Base-by-base conservation (phyloP, 1,139 yeast species). In the Magnusiomyces ingens region DNA sequence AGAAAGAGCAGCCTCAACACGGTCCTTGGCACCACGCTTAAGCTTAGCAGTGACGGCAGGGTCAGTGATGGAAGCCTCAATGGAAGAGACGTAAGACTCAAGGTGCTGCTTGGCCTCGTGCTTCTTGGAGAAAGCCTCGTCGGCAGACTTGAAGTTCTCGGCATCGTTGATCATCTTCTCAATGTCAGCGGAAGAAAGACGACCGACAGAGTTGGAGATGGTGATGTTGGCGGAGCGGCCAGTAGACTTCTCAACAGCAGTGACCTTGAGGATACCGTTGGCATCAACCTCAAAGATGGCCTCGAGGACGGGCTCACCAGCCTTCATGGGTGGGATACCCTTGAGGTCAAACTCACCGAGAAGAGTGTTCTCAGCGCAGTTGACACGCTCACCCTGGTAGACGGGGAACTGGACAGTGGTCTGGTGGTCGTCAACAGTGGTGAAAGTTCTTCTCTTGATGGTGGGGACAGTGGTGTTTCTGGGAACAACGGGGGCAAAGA, bases 351-450 rank as follows among this genome's bases (percentile, higher is more conserved):
- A 93, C 81, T 93, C 97, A 83, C 99, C 99, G 75, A 93, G 87
- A 74, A 91, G 85, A 73, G 97, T 90, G 95, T 93, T 93, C 81
- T 93, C 98, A 67, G 89, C 75, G 84, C 98, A 91, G 95, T 91
- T 93, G 73, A 90, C 96, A 84, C 99, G 96, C 82, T 93, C 99
- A 85, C 99, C 99, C 80, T 93, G 98, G 91, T 91, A 93, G 63
- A 93, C 98, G 77, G 97, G 99, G 96, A 93, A 91, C 77, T 89
- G 95, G 68, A 93, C 99, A 68, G 96, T 89, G 75, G 98, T 91
- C 81, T 93, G 99, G 85, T 89, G 93, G 85, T 93, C 99, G 73
- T 88, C 96, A 73, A 88, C 96, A 71, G 99, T 93, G 78, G 99
- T 91, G 95, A 93, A 93, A 70, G 98, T 93, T 84, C 97, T 88